Evolutionary conservation across 106 monocot species (phyloP).

Genomic region (Alisma plantagoaquatica): DNA sequence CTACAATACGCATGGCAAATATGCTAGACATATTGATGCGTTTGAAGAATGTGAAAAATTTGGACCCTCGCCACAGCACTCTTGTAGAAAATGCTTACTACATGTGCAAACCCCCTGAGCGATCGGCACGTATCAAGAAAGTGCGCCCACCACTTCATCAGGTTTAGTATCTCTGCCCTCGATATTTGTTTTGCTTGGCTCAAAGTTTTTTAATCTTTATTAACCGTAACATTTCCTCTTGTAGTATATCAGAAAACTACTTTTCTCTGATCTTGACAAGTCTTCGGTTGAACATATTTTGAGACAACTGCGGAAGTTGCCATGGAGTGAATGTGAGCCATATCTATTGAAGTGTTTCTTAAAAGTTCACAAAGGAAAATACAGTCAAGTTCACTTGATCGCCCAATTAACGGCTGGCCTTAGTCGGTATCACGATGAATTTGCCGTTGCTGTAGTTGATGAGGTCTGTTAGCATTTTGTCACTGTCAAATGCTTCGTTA

Average conservation of each 20-base stretch:
- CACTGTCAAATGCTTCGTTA: too few species aligned
- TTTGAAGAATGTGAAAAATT: constrained; percentile 95
- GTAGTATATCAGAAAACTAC: constrained; percentile 86
- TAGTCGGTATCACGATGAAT: constrained; percentile 87
- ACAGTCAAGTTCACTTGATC: constrained; percentile 86
- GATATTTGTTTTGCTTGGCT: neutral
- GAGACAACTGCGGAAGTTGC: constrained; percentile 86
- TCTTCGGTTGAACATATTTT: constrained; percentile 79
- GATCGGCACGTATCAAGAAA: constrained; percentile 83
- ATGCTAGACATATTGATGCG: constrained; percentile 98
- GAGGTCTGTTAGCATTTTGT: too few species aligned
- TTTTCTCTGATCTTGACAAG: constrained; percentile 95
- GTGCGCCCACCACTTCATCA: constrained; percentile 85
- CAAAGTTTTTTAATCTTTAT: too few species aligned
- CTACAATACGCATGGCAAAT: constrained; percentile 86
- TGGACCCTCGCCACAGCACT: constrained; percentile 96
- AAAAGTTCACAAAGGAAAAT: constrained; percentile 96
- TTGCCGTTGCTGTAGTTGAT: constrained; percentile 86
- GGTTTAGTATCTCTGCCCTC: constrained; percentile 23
- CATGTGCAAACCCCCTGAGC: constrained; percentile 93
- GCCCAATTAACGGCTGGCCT: constrained; percentile 82
- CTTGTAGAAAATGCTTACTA: constrained; percentile 99
- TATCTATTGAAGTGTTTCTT: constrained; percentile 90
- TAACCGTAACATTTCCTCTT: neutral
- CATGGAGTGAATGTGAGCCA: constrained; percentile 84